Base-by-base conservation (phyloP, 2,329 filamentous ascomycete genomes). In the Fusarium acutatum region DNA sequence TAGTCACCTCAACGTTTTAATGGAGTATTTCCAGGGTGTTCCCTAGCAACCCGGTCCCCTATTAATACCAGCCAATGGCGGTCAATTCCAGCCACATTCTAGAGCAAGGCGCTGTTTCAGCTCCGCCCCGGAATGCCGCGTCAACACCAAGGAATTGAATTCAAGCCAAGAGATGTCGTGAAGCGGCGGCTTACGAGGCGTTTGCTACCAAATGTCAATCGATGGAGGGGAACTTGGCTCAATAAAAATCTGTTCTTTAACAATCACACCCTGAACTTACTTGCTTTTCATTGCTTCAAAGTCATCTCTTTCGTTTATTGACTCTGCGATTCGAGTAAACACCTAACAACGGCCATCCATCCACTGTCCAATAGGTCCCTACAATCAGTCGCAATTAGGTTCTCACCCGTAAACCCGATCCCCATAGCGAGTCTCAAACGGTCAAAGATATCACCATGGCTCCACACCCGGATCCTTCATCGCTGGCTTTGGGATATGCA, bases 121-220 rank as follows among this genome's bases (percentile, higher is more conserved):
- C 77, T 77, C 66, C 77, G 76, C 77, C 77, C 69, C 77, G 52
- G 52, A 76, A 64, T 77, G 76, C 76, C 76, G 76, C 76, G 76
- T 78, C 75, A 78, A 78, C 75, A 73, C 71, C 65, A 56, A 59
- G 66, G 67, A 70, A 70, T 70, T 70, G 67, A 62, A 67, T 67
- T 69, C 43, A 54, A 69, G 68, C 72, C 72, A 75, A 71, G 71
- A 69, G 53, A 64, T 56, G 60, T 32, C 24, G 18, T 50, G 57
- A 72, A 66, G 68, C 70, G 67, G 67, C 59, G 53, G 66, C 67
- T 77, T 69, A 77, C 75, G 75, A 77, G 69, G 75, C 75, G 69
- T 58, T 35, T 52, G 52, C 68, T 58, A 47, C 34, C 30, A 13
- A 57, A 28, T 30, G 41, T 35, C 40, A 30, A 18, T 35, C 41